These are phyloP conservation scores for Sphaerulina musiva DNA, from an alignment of 2,329 filamentous ascomycete species.

Conservation along the genomic window DNA sequence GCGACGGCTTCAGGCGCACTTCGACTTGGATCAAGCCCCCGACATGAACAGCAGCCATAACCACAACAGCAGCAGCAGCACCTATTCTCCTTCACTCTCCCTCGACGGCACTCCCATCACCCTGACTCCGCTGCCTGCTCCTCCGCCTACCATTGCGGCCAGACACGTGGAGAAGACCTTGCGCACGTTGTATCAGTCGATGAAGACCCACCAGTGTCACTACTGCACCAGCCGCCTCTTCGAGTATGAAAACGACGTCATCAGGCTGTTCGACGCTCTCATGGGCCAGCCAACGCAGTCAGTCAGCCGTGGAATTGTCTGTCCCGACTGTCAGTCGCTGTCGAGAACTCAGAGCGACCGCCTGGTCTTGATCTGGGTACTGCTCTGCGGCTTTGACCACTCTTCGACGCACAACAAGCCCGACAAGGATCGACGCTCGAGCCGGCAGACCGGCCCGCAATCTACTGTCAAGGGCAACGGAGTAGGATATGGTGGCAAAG, in stretches of 20 bases:
- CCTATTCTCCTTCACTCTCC: background rate
- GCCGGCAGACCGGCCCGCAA: background rate
- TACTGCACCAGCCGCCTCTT: background rate
- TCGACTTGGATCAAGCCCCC: background rate
- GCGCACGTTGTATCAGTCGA: background rate
- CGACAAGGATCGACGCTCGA: conserved; percentile 3
- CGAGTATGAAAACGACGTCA: background rate
- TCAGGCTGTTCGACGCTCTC: background rate
- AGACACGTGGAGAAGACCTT: background rate
- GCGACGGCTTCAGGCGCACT: background rate
- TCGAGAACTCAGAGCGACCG: conserved; percentile 10
- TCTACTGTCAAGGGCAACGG: background rate
- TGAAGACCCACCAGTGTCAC: background rate
- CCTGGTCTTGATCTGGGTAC: conserved; percentile 34
- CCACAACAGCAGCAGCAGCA: background rate
- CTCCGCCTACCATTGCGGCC: background rate
- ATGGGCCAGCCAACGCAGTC: background rate
- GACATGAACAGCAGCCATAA: background rate
- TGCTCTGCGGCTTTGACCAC: conserved; percentile 36
- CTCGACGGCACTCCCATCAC: too few species aligned
- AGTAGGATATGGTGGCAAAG: conserved; percentile 5
- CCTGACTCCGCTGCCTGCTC: too few species aligned
- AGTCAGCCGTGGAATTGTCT: background rate
- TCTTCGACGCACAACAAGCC: conserved; percentile 16
- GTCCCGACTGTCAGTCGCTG: background rate